Conservation (phyloP, 2,329 filamentous ascomycete genomes). For the Cordyceps cateniannulata region DNA sequence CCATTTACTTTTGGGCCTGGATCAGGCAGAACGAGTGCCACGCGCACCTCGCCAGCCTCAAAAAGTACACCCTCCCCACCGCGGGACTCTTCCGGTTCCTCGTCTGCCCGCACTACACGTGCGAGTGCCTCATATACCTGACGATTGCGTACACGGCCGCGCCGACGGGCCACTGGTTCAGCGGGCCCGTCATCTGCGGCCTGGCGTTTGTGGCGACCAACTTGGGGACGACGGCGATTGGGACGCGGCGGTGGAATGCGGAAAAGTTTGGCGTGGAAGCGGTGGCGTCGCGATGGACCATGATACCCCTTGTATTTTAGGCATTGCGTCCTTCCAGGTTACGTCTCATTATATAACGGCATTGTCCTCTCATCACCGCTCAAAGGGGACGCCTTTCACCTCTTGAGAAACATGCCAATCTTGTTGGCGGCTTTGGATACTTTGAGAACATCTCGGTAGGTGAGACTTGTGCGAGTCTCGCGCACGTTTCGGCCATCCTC, state of each 20-base stretch:
- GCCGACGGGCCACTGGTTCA: constrained; percentile 58
- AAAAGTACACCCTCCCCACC: constrained; percentile 76
- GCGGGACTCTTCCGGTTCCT: constrained; percentile 65
- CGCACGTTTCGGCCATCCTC: constrained; percentile 50
- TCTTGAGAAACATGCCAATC: constrained; percentile 46
- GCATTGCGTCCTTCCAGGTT: background rate
- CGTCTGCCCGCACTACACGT: constrained; percentile 86
- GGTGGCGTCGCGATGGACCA: constrained; percentile 61
- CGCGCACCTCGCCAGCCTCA: constrained; percentile 59
- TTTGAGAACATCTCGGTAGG: constrained; percentile 79
- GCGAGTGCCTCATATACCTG: constrained; percentile 79
- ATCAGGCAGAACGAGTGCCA: constrained; percentile 70
- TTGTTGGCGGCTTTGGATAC: constrained; percentile 68
- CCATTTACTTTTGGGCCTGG: constrained; percentile 64
- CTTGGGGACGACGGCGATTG: constrained; percentile 72
- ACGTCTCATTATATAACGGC: background rate
- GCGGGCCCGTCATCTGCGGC: constrained; percentile 66
- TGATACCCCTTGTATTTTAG: constrained; percentile 66
- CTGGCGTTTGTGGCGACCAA: constrained; percentile 71
- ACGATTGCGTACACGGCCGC: constrained; percentile 70
- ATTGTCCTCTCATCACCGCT: background rate
- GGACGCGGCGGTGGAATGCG: constrained; percentile 73
- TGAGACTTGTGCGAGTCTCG: constrained; percentile 62
- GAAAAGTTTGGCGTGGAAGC: constrained; percentile 64
- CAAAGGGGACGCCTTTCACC: constrained; percentile 20